Evolutionary conservation across 257 asterid genomes (phyloP), one percentile per base, ranked within the genome.

Genomic region (Petunia axillaris): DNA sequence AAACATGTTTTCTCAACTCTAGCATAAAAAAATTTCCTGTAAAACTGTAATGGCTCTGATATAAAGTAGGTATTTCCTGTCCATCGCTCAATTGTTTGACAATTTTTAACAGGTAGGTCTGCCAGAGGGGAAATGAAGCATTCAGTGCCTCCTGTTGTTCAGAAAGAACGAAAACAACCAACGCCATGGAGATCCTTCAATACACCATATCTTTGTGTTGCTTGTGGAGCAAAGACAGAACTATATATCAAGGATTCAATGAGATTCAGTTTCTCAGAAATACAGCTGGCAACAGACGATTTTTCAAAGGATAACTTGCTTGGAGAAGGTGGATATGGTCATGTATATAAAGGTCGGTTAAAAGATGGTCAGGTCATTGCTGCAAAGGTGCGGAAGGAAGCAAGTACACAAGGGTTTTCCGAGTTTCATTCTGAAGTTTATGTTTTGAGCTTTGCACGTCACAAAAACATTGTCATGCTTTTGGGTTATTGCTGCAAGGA

Each of bases 291-390:
- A 52, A 93, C 98, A 6, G 78, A 86, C 57, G 85, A 89, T 77
- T 93, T 92, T 84, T 91, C 94, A 53, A 76, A 88, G 58, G 88
- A 88, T 43, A 90, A 89, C 75, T 81, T 93, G 82, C 82, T 93
- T n/a, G 96, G 98, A 76, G 97, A 93, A 90, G 98, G 96, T 44
- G 98, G 97, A 60, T 92, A 90, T 79, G 98, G 97, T 53, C 87
- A 75, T 83, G 97, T 92, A 55, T 93, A 93, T 76, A 90, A 87
- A 90, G 97, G 98, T 48, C 7, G 64, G 83, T 89, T 93, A 10
- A 92, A 87, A 76, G 89, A 90, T 58, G 98, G 98, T 67, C 96
- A 93, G 88, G 80, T 50, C 79, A 91, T 93, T 83, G 94, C 96
- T 79, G 97, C 96, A 80, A 93, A 92, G 84, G 96, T 93, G 79